Evolutionary conservation across 2,329 filamentous ascomycete species (phyloP).

Genomic region (Botryotinia globosa): DNA sequence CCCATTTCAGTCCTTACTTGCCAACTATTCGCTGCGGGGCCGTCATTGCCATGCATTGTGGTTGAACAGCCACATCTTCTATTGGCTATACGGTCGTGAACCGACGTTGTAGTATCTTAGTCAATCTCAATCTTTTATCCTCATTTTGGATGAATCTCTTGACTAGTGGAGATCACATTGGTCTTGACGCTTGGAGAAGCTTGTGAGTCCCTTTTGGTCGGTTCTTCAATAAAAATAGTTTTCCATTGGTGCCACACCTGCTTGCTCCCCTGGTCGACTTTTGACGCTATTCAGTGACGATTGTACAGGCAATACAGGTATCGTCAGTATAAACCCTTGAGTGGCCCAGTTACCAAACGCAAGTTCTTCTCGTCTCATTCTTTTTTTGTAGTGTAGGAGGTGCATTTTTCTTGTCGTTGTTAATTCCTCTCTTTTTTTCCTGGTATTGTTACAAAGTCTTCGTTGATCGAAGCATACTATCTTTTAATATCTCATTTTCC

Average conservation of each 20-base stretch:
- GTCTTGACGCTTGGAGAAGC: conserved; percentile 15
- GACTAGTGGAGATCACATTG: neutral
- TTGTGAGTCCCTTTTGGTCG: conserved; percentile 10
- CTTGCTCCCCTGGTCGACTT: neutral
- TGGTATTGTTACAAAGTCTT: conserved; percentile 36
- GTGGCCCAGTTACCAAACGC: conserved; percentile 11
- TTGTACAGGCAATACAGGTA: conserved; percentile 8
- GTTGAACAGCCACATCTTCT: neutral
- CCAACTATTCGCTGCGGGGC: conserved; percentile 12
- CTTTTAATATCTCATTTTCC: conserved; percentile 36
- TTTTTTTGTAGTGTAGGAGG: conserved; percentile 16
- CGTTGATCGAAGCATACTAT: conserved; percentile 42
- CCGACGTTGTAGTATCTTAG: conserved; percentile 11
- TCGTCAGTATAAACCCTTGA: conserved; percentile 18
- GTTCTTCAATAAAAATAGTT: conserved; percentile 18
- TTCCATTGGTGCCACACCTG: conserved; percentile 6
- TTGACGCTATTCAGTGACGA: conserved; percentile 14
- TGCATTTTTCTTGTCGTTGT: conserved; percentile 21
- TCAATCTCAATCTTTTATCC: neutral
- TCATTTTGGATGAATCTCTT: conserved; percentile 7
- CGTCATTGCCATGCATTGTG: neutral
- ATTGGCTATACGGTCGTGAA: conserved; percentile 13
- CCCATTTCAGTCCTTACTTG: neutral
- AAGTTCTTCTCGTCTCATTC: conserved; percentile 14
- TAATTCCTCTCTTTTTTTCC: conserved; percentile 23